Evolutionary conservation across 2,329 filamentous ascomycete species (phyloP).

Genomic region (Trichoderma arundinaceum): DNA sequence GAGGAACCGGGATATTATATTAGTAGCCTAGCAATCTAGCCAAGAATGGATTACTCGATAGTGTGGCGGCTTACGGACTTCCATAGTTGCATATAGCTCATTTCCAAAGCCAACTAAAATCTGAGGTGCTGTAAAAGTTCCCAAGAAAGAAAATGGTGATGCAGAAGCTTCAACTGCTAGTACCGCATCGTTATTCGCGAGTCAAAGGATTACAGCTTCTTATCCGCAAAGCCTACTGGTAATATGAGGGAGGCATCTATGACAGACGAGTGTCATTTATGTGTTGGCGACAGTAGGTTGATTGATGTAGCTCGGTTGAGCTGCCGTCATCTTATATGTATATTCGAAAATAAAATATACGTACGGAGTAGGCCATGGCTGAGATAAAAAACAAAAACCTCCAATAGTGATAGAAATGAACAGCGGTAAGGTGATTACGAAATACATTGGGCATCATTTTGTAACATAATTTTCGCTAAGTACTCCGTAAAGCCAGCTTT

Average conservation of each 20-base stretch:
- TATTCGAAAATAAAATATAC: no score
- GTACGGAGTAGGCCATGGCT: no score
- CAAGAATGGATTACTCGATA: not conserved
- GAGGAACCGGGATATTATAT: not conserved
- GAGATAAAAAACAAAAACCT: not conserved
- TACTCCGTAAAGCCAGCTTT: no score
- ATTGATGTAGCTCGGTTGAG: not conserved
- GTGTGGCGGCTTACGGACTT: conserved; percentile 19
- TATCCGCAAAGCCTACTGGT: not conserved
- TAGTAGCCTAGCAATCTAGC: not conserved
- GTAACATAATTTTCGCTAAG: no score
- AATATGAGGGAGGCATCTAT: not conserved
- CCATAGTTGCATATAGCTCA: not conserved
- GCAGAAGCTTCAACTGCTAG: not conserved
- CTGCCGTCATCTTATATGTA: not conserved
- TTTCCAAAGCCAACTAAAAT: conserved; percentile 1
- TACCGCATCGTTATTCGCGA: not conserved
- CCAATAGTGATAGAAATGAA: not conserved
- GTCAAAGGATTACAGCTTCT: not conserved
- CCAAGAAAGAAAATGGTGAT: not conserved
- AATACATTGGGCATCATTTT: no score
- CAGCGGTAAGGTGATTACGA: no score
- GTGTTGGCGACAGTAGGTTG: not conserved
- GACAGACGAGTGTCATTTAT: not conserved
- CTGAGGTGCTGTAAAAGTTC: not conserved